Conservation (phyloP, 768 basidiomycete genomes). For the Amanita rubescens region DNA sequence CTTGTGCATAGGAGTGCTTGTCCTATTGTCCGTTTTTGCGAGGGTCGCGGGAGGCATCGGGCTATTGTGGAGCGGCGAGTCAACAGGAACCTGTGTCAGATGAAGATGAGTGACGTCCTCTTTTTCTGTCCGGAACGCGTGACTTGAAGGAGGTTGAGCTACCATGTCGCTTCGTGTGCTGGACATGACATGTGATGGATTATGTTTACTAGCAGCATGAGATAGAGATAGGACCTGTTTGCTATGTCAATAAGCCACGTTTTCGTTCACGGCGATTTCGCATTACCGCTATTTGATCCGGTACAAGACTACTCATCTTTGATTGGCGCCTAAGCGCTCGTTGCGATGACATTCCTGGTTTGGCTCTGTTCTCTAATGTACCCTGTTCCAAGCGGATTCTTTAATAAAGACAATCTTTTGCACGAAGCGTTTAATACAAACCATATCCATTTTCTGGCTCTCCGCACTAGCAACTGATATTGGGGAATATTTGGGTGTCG, state of each 20-base stretch:
- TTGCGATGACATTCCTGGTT: neutral
- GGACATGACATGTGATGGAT: neutral
- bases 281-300: slow-evolving; percentile 1
- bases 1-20: neutral
- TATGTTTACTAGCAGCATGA: neutral
- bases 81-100: neutral
- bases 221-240: neutral
- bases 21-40: neutral
- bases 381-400: neutral
- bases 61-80: neutral
- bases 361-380: neutral
- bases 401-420: neutral
- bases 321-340: slow-evolving; percentile 3
- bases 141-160: neutral
- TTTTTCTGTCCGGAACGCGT: neutral
- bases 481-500: slow-evolving; percentile 4
- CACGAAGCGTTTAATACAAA: neutral
- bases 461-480: neutral
- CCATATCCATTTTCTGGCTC: neutral
- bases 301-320: neutral
- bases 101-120: neutral
- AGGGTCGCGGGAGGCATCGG: neutral
- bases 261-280: neutral
- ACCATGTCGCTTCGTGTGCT: neutral
- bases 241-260: neutral